phyloP scores from a whole-genome alignment of 2,329 filamentous ascomycete genomes.

The Stachybotrys elegans region DNA sequence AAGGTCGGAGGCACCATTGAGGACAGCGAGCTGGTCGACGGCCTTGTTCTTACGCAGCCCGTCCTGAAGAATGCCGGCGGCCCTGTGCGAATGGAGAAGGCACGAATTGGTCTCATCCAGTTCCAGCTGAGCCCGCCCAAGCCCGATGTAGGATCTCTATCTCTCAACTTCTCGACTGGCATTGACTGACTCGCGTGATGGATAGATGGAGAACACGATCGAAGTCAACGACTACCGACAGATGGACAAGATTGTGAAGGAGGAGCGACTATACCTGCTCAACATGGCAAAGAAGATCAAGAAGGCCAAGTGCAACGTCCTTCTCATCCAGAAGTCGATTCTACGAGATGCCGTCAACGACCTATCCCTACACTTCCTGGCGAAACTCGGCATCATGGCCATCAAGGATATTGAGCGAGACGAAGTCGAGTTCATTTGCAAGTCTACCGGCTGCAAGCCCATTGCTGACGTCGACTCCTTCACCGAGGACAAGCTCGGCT shows the following conservation, averaged over 20 bases:
- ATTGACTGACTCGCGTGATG: constrained; percentile 13
- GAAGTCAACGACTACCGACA: constrained; percentile 99
- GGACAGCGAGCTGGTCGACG: constrained; percentile 95
- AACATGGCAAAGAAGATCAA: constrained; percentile 99
- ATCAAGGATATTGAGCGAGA: constrained; percentile 98
- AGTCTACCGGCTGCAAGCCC: constrained; percentile 97
- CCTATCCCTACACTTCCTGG: constrained; percentile 92
- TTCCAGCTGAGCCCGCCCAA: constrained; percentile 98
- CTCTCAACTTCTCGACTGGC: background rate
- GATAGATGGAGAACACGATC: constrained; percentile 97
- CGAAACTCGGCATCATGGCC: constrained; percentile 91
- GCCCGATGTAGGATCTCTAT: constrained; percentile 69
- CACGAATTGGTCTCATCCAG: constrained; percentile 92
- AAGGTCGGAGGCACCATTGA: constrained; percentile 98
- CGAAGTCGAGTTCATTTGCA: constrained; percentile 99
- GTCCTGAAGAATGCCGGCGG: constrained; percentile 93
- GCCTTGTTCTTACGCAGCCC: constrained; percentile 84
- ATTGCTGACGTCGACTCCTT: constrained; percentile 98
- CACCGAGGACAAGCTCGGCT: constrained; percentile 95
- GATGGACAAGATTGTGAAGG: constrained; percentile 99
- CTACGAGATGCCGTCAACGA: constrained; percentile 97
- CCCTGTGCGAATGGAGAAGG: constrained; percentile 92
- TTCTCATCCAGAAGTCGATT: constrained; percentile 98
- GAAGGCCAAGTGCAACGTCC: constrained; percentile 98
- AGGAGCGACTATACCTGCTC: constrained; percentile 94